Evolutionary conservation across 306 rosid species (phyloP).

Genomic region (Elaeagnus macrophylla): DNA sequence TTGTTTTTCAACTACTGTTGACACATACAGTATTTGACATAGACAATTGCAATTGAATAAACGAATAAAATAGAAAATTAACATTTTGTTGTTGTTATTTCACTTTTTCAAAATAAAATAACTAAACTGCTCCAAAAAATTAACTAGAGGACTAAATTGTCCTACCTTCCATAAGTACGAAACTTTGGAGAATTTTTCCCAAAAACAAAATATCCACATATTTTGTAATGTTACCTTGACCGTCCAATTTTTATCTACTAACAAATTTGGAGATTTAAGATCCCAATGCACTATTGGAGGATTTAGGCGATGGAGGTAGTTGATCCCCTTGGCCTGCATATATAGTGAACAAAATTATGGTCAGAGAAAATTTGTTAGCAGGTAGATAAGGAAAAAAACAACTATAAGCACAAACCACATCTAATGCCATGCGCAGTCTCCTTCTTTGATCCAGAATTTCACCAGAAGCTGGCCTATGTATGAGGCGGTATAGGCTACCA

Average conservation of each 20-base stretch:
- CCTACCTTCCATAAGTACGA: too few species aligned
- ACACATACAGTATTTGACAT: too few species aligned
- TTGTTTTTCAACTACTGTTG: too few species aligned
- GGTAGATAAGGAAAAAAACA: constrained; percentile 3
- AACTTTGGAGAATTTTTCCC: background rate
- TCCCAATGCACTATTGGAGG: constrained; percentile 97
- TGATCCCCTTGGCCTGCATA: constrained; percentile 93
- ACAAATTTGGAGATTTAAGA: constrained; percentile 91
- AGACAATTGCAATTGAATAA: background rate
- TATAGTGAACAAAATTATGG: background rate
- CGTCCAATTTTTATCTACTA: constrained; percentile 94
- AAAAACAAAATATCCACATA: constrained; percentile 8
- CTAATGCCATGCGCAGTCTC: constrained; percentile 79
- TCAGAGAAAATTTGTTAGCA: background rate
- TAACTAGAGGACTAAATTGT: too few species aligned
- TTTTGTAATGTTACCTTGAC: constrained; percentile 48
- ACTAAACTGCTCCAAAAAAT: too few species aligned
- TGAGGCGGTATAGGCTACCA: constrained; percentile 84
- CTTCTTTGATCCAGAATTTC: constrained; percentile 75
- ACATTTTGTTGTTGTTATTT: too few species aligned
- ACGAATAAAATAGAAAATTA: background rate
- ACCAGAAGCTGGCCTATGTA: constrained; percentile 81
- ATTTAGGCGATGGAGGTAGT: constrained; percentile 83
- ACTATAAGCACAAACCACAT: constrained; percentile 56
- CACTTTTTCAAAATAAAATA: too few species aligned